Conservation (phyloP, 306 rosid genomes). For the Alnus rubra region DNA sequence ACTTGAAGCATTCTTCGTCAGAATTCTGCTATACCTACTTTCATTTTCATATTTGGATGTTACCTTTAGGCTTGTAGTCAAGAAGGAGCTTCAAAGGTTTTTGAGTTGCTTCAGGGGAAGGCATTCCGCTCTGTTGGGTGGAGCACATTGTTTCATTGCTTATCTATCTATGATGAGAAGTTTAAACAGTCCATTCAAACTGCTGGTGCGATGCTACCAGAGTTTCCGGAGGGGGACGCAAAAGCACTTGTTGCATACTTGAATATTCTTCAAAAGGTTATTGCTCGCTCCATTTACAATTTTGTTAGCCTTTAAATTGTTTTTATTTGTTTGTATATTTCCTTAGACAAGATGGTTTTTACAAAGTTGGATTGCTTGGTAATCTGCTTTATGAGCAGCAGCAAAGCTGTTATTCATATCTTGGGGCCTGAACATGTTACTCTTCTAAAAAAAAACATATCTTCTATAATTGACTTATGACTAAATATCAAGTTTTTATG, state of each 20-base stretch:
- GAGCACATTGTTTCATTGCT: slow-evolving; percentile 93
- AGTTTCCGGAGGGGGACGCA: slow-evolving; percentile 95
- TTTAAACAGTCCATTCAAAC: slow-evolving; percentile 92
- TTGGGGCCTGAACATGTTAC: too few species aligned
- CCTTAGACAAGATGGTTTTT: background rate
- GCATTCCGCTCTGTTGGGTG: slow-evolving; percentile 97
- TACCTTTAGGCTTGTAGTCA: slow-evolving; percentile 77
- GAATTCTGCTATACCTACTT: slow-evolving; percentile 8
- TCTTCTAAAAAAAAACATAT: too few species aligned
- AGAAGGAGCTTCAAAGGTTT: slow-evolving; percentile 93
- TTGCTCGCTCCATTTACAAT: slow-evolving; percentile 5
- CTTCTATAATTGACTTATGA: too few species aligned
- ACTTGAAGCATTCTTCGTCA: slow-evolving; percentile 1
- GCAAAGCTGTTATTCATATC: too few species aligned
- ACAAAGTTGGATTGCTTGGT: background rate
- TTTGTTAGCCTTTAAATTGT: background rate
- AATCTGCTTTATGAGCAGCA: background rate
- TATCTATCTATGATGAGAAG: slow-evolving; percentile 90
- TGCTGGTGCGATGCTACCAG: slow-evolving; percentile 81
- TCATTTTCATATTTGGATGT: slow-evolving; percentile 21
- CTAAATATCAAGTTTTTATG: too few species aligned
- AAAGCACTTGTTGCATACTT: slow-evolving; percentile 92
- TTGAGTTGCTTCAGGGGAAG: slow-evolving; percentile 92
- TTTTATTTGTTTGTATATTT: slow-evolving; percentile 5
- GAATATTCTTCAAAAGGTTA: slow-evolving; percentile 87